A percentile compares a stretch with the other conserved stretches of the same genome.
phyloP scores from a whole-genome alignment of 768 basidiomycete genomes.

The Auricularia sp. region DNA sequence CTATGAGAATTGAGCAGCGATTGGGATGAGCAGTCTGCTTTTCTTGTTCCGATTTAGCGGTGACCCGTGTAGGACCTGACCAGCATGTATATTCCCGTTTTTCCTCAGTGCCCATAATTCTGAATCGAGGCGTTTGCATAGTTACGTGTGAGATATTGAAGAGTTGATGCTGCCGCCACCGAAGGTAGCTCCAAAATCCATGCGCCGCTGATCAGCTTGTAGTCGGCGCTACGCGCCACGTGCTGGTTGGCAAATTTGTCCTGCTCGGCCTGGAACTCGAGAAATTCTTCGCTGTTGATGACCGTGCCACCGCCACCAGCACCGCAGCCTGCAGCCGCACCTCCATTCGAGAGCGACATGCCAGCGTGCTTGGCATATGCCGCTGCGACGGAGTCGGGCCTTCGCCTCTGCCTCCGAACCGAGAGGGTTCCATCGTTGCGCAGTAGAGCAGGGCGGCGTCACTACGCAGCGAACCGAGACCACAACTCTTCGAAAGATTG shows the following conservation, averaged over 20 bases:
- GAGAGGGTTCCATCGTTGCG: constrained; percentile 88
- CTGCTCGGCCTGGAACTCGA: constrained; percentile 90
- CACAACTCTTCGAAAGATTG: constrained; percentile 88
- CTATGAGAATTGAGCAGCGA: too few species aligned
- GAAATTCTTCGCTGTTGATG: constrained; percentile 97
- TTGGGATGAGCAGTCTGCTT: too few species aligned
- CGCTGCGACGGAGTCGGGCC: constrained; percentile 79
- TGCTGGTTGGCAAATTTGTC: constrained; percentile 89
- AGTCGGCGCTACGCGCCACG: too few species aligned
- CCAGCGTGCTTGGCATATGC: constrained; percentile 85
- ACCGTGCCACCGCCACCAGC: constrained; percentile 63
- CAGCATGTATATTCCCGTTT: too few species aligned
- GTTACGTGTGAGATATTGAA: too few species aligned
- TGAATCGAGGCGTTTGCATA: too few species aligned
- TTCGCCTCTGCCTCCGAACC: constrained; percentile 88
- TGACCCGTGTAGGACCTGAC: too few species aligned
- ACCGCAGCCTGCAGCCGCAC: constrained; percentile 45
- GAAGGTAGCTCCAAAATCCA: too few species aligned
- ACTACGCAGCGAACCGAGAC: constrained; percentile 80
- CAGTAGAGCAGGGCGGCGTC: constrained; percentile 87
- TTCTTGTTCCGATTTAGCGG: too few species aligned
- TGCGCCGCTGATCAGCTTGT: too few species aligned
- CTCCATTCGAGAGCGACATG: constrained; percentile 66
- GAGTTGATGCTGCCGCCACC: too few species aligned
- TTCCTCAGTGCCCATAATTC: too few species aligned